Conservation (phyloP, 192 early-diverging fungal genomes). For the Coemansia sp. region DNA sequence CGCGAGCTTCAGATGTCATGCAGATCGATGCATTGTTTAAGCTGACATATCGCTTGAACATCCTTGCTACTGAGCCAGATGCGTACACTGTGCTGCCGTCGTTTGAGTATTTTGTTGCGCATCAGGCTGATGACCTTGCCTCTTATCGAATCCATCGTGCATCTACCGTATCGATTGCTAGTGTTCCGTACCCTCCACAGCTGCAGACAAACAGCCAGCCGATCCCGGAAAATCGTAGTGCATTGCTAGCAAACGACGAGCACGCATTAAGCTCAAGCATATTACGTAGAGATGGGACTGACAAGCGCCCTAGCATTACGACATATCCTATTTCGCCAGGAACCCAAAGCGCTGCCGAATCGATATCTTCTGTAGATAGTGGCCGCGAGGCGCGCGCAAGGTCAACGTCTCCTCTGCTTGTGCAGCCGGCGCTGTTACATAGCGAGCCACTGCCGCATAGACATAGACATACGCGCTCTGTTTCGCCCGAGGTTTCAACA, state of each 20-base stretch:
- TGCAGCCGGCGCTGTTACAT: slow-evolving; percentile 15
- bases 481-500: slow-evolving; percentile 8
- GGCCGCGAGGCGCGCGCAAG: slow-evolving; percentile 14
- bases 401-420: slow-evolving; percentile 29
- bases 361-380: not conserved
- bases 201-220: not conserved
- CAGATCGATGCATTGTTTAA: slow-evolving; percentile 43
- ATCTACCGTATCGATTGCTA: slow-evolving; percentile 32
- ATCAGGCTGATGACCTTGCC: slow-evolving; percentile 18
- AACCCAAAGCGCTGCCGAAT: not conserved
- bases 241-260: not conserved
- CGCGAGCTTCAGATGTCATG: slow-evolving; percentile 9
- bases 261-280: not conserved
- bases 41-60: slow-evolving; percentile 41
- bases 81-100: slow-evolving; percentile 27
- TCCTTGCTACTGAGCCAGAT: slow-evolving; percentile 43
- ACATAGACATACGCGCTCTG: slow-evolving; percentile 42
- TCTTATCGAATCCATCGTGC: slow-evolving; percentile 38
- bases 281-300: not conserved
- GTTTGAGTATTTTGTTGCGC: slow-evolving; percentile 44
- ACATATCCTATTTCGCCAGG: not conserved
- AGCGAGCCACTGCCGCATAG: slow-evolving; percentile 17
- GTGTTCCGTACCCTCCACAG: not conserved
- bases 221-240: not conserved
- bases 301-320: not conserved